Percentiles rank a stretch among this genome's conserved stretches.
Evolutionary conservation across 345 rosid genomes (phyloP).

Genomic region (Gossypium bickii): DNA sequence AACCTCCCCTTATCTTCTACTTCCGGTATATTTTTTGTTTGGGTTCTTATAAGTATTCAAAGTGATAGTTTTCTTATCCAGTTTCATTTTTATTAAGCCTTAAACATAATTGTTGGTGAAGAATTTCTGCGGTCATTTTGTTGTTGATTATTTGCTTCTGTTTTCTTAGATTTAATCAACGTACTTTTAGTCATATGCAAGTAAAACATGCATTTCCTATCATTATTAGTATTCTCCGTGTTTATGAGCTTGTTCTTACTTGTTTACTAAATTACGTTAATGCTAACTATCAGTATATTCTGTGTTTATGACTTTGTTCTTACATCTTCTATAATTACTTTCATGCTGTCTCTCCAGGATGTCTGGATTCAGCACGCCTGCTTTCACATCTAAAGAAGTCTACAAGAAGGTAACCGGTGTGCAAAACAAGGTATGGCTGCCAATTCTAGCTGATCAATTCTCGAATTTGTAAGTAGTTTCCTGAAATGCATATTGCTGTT

Average conservation of each 20-base stretch:
- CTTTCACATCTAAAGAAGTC: conserved; percentile 76
- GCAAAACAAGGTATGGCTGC: conserved; percentile 69
- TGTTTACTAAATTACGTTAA: no score
- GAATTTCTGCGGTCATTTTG: neutral
- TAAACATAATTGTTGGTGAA: neutral
- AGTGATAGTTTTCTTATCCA: neutral
- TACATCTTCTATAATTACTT: neutral
- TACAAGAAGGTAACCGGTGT: conserved; percentile 48
- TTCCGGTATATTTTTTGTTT: neutral
- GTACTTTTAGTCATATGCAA: neutral
- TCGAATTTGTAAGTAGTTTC: neutral
- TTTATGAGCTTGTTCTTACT: no score
- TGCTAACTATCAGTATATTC: neutral
- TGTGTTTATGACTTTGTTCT: neutral
- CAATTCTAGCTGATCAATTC: neutral
- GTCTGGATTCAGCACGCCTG: conserved; percentile 53
- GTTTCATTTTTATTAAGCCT: neutral
- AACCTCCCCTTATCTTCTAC: neutral
- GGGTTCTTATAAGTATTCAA: neutral
- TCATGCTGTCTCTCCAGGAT: conserved; percentile 34
- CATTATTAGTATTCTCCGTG: no score
- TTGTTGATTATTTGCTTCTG: neutral
- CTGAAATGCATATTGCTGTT: neutral
- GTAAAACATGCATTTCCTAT: neutral
- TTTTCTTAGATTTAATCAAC: no score